These are phyloP conservation scores for Leptodermis oblonga DNA, from an alignment of 257 asterid species.

Conservation along the genomic window DNA sequence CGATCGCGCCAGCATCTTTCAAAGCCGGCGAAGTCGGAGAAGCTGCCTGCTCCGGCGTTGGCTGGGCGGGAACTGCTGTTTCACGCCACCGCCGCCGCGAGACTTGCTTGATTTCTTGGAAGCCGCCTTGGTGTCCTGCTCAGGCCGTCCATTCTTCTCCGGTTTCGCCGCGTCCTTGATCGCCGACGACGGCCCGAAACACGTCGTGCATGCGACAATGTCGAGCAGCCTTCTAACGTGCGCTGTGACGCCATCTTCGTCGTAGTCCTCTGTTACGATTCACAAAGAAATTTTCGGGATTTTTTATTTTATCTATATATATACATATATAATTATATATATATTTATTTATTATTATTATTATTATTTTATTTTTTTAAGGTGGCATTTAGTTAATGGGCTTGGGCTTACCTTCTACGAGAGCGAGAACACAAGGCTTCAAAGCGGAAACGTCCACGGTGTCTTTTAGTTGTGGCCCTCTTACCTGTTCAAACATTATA, in stretches of 20 bases:
- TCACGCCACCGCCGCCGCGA: conserved; percentile 24
- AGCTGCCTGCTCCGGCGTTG: conserved; percentile 33
- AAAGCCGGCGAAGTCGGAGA: conserved; percentile 17
- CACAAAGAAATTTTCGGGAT: no score
- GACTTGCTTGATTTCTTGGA: conserved; percentile 59
- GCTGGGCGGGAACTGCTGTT: conserved; percentile 38
- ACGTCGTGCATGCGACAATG: conserved; percentile 76
- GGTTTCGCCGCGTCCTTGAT: conserved; percentile 25
- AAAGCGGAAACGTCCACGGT: conserved; percentile 91
- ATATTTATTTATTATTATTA: no score
- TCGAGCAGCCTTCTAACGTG: conserved; percentile 84
- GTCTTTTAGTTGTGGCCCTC: conserved; percentile 89
- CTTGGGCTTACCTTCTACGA: conserved; percentile 63
- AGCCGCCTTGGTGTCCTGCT: conserved; percentile 41
- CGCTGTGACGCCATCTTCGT: conserved; percentile 76
- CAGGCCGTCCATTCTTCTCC: conserved; percentile 44
- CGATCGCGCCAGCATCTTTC: conserved; percentile 38
- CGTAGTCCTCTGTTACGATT: conserved; percentile 95
- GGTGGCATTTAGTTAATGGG: neutral
- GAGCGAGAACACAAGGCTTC: conserved; percentile 79
- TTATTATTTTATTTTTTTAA: neutral
- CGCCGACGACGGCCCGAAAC: conserved; percentile 84
- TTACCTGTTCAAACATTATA: conserved; percentile 33
- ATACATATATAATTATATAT: no score
- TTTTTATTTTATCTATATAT: no score